phyloP scores from a whole-genome alignment of 2,329 filamentous ascomycete genomes.

The Epichloe aotearoae region DNA sequence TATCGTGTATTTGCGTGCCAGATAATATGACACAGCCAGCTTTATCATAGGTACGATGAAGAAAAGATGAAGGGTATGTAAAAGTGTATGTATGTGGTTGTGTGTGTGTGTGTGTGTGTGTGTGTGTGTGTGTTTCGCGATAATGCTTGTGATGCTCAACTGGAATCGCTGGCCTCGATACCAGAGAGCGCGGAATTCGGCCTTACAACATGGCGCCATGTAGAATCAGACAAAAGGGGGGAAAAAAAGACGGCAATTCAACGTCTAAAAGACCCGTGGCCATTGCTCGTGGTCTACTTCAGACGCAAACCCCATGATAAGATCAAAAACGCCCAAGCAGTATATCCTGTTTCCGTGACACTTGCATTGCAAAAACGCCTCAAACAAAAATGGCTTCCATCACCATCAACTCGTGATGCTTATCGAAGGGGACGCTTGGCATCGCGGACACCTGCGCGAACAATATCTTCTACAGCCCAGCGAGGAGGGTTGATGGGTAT shows the following conservation, averaged over 20 bases:
- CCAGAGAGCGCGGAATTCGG: background rate
- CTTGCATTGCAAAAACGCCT: background rate
- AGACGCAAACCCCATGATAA: slow-evolving; percentile 7
- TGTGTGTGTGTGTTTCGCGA: background rate
- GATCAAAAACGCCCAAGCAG: slow-evolving; percentile 8
- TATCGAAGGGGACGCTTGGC: slow-evolving; percentile 60
- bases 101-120: background rate
- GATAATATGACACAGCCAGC: background rate
- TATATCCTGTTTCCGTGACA: background rate
- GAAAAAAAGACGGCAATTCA: background rate
- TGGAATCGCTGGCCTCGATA: background rate
- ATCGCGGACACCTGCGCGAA: slow-evolving; percentile 62
- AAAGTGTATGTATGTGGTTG: background rate
- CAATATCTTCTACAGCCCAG: slow-evolving; percentile 75
- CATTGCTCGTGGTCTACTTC: slow-evolving; percentile 5
- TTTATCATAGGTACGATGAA: background rate
- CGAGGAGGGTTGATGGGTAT: slow-evolving; percentile 63
- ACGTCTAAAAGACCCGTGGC: slow-evolving; percentile 1
- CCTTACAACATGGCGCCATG: background rate
- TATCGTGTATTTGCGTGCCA: background rate
- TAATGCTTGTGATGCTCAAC: background rate
- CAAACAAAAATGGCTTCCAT: background rate
- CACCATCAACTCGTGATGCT: background rate
- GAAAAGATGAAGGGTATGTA: background rate
- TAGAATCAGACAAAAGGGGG: background rate